Conservation (phyloP, 2,329 filamentous ascomycete genomes). For the Amauroascus niger region DNA sequence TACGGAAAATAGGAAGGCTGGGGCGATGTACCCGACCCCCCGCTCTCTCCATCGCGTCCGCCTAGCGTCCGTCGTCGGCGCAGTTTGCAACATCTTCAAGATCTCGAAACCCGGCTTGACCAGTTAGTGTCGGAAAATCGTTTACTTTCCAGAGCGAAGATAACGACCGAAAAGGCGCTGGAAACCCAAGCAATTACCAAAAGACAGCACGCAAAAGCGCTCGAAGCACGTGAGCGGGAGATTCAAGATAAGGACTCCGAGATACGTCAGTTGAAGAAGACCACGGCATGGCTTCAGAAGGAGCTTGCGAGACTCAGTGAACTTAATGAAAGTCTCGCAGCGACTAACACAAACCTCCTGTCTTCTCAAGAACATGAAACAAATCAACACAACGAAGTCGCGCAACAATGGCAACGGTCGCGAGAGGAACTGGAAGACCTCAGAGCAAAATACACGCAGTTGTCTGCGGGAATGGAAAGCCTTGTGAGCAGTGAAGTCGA, state of each 20-base stretch:
- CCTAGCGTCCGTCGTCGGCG: conserved; percentile 94
- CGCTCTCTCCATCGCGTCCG: conserved; percentile 79
- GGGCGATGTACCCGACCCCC: conserved; percentile 75
- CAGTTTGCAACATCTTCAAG: conserved; percentile 86
- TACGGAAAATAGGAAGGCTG: conserved; percentile 64
- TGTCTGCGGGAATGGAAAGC: conserved; percentile 54
- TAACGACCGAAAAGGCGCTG: conserved; percentile 56
- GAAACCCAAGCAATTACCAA: conserved; percentile 47
- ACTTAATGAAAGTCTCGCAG: conserved; percentile 67
- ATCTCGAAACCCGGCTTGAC: conserved; percentile 78
- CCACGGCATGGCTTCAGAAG: conserved; percentile 67
- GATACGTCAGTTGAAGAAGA: conserved; percentile 70
- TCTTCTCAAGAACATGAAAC: conserved; percentile 59
- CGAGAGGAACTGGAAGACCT: conserved; percentile 60
- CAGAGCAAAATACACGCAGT: conserved; percentile 52
- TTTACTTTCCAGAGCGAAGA: conserved; percentile 61
- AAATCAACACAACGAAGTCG: conserved; percentile 51
- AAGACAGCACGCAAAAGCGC: conserved; percentile 46
- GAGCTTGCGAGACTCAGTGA: conserved; percentile 73
- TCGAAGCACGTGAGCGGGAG: conserved; percentile 57
- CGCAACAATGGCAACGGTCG: conserved; percentile 49
- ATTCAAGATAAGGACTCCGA: conserved; percentile 76
- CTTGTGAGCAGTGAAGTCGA: conserved; percentile 53
- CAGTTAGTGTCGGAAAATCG: conserved; percentile 73
- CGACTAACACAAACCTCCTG: conserved; percentile 66